Evolutionary conservation across 345 rosid genomes (phyloP).

Genomic region (sweet orange (Citrus sinensis)): DVS_A1.0 CM039163.1:46570501-46571000

Average conservation of each 20-base stretch:
- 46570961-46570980: slow-evolving; percentile 57
- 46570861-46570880: slow-evolving; percentile 11
- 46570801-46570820: slow-evolving; percentile 4
- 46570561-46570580: slow-evolving; percentile 18
- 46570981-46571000: slow-evolving; percentile 60
- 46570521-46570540: neutral
- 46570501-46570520: slow-evolving; percentile 21
- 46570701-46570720: slow-evolving; percentile 18
- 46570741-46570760: slow-evolving; percentile 20
- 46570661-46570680: slow-evolving; percentile 13
- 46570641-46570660: slow-evolving; percentile 19
- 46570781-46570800: slow-evolving; percentile 32
- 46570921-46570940: slow-evolving; percentile 75
- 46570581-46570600: slow-evolving; percentile 13
- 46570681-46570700: slow-evolving; percentile 17
- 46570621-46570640: neutral
- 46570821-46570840: slow-evolving; percentile 13
- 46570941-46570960: slow-evolving; percentile 66
- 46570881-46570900: slow-evolving; percentile 31
- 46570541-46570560: slow-evolving; percentile 3
- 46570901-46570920: slow-evolving; percentile 71
- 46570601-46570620: slow-evolving; percentile 21
- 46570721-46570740: slow-evolving; percentile 30
- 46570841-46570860: neutral
- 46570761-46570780: neutral